Evolutionary conservation across 139 green algal species (phyloP).

Genomic region (Chlamydomonas schloesseri): DNA sequence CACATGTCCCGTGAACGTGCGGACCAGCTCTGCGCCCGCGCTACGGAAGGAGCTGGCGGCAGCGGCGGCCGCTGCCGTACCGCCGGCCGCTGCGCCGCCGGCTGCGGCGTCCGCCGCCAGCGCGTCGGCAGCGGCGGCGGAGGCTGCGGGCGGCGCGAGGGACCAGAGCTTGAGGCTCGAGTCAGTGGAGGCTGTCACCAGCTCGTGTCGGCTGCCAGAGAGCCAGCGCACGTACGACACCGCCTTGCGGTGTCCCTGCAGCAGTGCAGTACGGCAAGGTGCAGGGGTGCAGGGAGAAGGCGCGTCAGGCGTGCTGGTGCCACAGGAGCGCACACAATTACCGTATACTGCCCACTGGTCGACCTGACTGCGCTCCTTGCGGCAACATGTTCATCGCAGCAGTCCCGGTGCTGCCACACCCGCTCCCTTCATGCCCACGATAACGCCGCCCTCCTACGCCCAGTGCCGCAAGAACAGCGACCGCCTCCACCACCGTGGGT

Average conservation of each 20-base stretch:
- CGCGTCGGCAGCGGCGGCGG: neutral
- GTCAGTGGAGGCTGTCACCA: constrained; percentile 94
- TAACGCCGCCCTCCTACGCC: too few species aligned
- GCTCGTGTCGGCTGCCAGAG: constrained; percentile 44
- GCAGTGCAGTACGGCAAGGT: too few species aligned
- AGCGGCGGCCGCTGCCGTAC: neutral
- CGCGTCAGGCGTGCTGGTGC: too few species aligned
- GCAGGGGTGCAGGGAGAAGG: too few species aligned
- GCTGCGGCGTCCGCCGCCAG: neutral
- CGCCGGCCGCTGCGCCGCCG: neutral
- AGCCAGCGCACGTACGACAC: constrained; percentile 95
- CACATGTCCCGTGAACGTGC: constrained; percentile 80
- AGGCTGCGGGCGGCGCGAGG: constrained; percentile 27
- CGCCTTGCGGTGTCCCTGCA: constrained; percentile 66
- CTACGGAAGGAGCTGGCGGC: neutral
- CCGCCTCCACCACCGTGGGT: too few species aligned
- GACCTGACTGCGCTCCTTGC: too few species aligned
- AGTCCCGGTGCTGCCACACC: too few species aligned
- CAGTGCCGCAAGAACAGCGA: too few species aligned
- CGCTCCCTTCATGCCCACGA: too few species aligned
- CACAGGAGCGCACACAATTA: too few species aligned
- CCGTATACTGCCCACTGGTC: too few species aligned
- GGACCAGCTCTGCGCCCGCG: neutral
- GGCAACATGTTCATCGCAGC: too few species aligned
- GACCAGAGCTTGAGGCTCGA: constrained; percentile 84